phyloP scores from a whole-genome alignment of 2,329 filamentous ascomycete species.

The Pseudocercospora pini-densiflorae region DNA sequence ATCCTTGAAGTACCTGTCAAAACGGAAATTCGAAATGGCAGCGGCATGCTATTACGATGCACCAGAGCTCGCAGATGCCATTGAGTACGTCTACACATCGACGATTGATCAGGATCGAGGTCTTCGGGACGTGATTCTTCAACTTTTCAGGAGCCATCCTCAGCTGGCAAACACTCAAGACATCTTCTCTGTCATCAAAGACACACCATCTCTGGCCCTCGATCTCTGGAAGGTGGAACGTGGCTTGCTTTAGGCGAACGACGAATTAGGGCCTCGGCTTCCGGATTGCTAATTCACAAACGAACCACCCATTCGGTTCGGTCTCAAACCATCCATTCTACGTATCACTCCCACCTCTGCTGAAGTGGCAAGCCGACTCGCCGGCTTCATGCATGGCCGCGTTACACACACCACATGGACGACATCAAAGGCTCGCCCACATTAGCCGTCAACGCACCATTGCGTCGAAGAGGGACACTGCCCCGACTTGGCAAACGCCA shows the following conservation, averaged over 20 bases:
- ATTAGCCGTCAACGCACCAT: neutral
- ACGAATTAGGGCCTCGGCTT: slow-evolving; percentile 5
- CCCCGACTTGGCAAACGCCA: slow-evolving; percentile 1
- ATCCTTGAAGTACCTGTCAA: slow-evolving; percentile 52
- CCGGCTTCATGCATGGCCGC: slow-evolving; percentile 5
- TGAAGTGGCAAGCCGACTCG: neutral
- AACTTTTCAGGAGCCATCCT: slow-evolving; percentile 53
- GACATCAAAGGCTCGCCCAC: slow-evolving; percentile 1
- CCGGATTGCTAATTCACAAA: slow-evolving; percentile 2
- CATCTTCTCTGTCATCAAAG: slow-evolving; percentile 49
- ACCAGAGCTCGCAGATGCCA: slow-evolving; percentile 52
- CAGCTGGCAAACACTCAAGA: slow-evolving; percentile 51
- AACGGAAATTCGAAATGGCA: slow-evolving; percentile 52
- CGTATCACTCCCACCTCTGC: neutral
- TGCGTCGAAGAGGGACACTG: neutral
- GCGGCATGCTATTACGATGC: slow-evolving; percentile 50
- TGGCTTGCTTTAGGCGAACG: slow-evolving; percentile 42
- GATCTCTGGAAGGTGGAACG: slow-evolving; percentile 55
- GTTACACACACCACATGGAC: neutral
- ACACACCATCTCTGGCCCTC: slow-evolving; percentile 52
- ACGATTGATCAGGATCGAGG: slow-evolving; percentile 56
- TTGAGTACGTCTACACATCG: slow-evolving; percentile 54
- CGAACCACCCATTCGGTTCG: slow-evolving; percentile 6
- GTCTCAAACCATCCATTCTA: slow-evolving; percentile 4
- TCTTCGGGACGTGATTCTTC: slow-evolving; percentile 52